Base-by-base conservation (phyloP, 2,329 filamentous ascomycete genomes). In the Xylariaceae sp. region DNA sequence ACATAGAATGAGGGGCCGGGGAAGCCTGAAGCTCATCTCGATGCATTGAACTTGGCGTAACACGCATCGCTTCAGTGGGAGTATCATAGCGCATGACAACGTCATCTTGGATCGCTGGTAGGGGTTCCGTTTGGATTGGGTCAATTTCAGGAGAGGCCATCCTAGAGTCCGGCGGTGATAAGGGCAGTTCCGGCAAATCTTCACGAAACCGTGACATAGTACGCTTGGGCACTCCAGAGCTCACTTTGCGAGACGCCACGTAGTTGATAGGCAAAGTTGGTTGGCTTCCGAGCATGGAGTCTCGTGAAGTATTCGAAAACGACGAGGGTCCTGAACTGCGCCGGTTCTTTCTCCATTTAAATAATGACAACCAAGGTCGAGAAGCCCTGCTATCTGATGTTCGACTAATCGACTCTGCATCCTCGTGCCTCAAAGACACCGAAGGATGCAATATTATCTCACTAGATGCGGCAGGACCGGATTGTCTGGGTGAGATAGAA, bases 161-260 rank as follows among this genome's bases (percentile, higher is more conserved):
- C 22, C 87, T 80, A 1, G 90, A 95, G 54, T 89, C 86, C 9
- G 90, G 89, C 10, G 90, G 89, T n/a, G 90, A 94, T 11, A 91
- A 69, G 2, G 89, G 87, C 45, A 90, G 78, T 63, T 96, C 92
- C 4, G 90, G 91, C 11, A 96, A 77, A 62, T 96, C 90, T 71
- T 97, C 92, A 43, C 88, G 82, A 72, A 97, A 97, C 48, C 89
- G 91, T 35, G 91, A 96, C 68, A 89, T 85, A 4, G 90, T 94
- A 48, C 91, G 83, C 61, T 87, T 86, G 6, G 90, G 86, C 6
- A 85, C 65, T 7, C 69, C 71, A 11, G 71, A 66, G 56, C 70
- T 73, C 7, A 68, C 48, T 44, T 63, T 66, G 14, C 67, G 67
- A 22, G 62, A 56, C 9, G 61, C 62, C 18, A 61, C 45, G 22